Evolutionary conservation across 1,139 yeast species (phyloP).

Genomic region (Diutina rugosa): DNA sequence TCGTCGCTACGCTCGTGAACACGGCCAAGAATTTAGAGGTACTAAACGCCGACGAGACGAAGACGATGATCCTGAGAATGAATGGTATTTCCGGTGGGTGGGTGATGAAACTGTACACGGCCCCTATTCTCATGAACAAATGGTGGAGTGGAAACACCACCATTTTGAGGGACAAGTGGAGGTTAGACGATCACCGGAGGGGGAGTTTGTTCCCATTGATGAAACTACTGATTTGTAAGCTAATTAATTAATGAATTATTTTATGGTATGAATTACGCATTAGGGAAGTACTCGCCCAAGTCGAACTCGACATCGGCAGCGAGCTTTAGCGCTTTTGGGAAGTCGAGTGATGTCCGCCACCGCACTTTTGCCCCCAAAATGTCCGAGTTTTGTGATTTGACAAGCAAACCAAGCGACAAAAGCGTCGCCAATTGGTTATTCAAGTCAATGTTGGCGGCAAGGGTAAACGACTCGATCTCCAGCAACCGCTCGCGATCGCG

Average conservation of each 20-base stretch:
- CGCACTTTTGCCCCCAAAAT: slow-evolving; percentile 47
- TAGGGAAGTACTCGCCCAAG: slow-evolving; percentile 33
- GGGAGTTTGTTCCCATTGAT: slow-evolving; percentile 15
- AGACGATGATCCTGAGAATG: slow-evolving; percentile 15
- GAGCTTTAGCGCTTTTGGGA: slow-evolving; percentile 35
- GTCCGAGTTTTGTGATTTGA: slow-evolving; percentile 38
- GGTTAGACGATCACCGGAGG: slow-evolving; percentile 14
- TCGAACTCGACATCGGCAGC: slow-evolving; percentile 45
- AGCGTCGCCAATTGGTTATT: slow-evolving; percentile 51
- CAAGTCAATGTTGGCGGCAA: slow-evolving; percentile 32
- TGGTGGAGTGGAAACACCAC: slow-evolving; percentile 44
- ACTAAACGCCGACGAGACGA: slow-evolving; percentile 10
- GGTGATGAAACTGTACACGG: slow-evolving; percentile 41
- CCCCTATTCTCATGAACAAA: slow-evolving; percentile 42
- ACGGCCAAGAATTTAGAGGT: slow-evolving; percentile 31
- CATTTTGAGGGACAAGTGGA: slow-evolving; percentile 42
- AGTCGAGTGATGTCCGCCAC: slow-evolving; percentile 52
- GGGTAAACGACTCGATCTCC: slow-evolving; percentile 20
- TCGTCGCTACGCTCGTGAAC: slow-evolving; percentile 34
- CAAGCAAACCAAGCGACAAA: slow-evolving; percentile 38
- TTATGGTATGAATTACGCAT: slow-evolving; percentile 4
- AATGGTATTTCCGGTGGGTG: slow-evolving; percentile 56
- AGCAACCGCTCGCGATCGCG: slow-evolving; percentile 20
- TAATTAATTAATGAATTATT: no score
- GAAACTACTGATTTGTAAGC: slow-evolving; percentile 11